Conservation (phyloP, 257 asterid species). For the Fraxinus cuspidata region DNA sequence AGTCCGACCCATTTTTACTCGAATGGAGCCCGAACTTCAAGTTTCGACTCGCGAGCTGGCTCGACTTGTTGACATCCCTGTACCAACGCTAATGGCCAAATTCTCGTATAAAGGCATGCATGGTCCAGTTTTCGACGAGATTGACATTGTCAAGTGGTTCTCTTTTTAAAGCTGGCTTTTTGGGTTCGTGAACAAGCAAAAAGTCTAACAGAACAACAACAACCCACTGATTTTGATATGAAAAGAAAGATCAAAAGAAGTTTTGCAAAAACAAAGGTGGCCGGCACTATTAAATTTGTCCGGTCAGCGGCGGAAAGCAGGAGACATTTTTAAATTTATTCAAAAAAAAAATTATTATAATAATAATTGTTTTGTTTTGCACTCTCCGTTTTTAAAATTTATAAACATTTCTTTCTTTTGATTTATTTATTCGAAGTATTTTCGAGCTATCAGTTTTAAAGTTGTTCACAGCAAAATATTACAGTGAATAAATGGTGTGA, state of each 20-base stretch:
- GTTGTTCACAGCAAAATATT: no score
- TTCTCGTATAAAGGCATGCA: neutral
- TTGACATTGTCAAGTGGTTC: neutral
- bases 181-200: slow-evolving; percentile 32
- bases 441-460: neutral
- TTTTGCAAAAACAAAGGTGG: slow-evolving; percentile 33
- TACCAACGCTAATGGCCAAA: no score
- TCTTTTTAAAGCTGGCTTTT: neutral
- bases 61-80: no score
- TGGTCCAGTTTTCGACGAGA: neutral
- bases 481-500: no score
- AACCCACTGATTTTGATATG: neutral
- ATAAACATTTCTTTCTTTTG: no score
- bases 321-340: slow-evolving; percentile 22
- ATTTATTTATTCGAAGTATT: neutral
- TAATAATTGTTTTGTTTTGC: neutral
- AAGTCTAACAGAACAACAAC: neutral
- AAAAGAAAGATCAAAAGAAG: slow-evolving; percentile 17
- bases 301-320: slow-evolving; percentile 34
- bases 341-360: neutral
- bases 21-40: no score
- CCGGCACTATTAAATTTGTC: slow-evolving; percentile 41
- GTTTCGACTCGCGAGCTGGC: no score
- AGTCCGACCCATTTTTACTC: no score
- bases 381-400: neutral